Conservation (phyloP, 352 stramenopile species). For the Pythium monospermum region DNA sequence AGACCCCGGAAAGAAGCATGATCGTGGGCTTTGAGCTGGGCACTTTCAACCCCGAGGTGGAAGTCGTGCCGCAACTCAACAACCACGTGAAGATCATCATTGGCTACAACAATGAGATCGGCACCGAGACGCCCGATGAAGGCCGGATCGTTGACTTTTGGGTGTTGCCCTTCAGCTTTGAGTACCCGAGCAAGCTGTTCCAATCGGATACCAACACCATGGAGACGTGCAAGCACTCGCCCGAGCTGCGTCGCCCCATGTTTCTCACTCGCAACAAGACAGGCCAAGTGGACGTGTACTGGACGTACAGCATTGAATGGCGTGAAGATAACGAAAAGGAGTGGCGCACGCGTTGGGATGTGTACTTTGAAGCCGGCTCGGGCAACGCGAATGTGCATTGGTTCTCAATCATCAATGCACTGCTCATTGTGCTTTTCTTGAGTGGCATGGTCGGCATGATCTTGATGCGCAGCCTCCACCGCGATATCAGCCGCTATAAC, state of each 20-base stretch:
- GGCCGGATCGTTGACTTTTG: constrained; percentile 98
- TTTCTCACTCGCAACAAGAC: constrained; percentile 83
- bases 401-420: constrained; percentile 99
- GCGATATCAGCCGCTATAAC: constrained; percentile 99
- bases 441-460: constrained; percentile 99
- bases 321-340: constrained; percentile 89
- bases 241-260: constrained; percentile 57
- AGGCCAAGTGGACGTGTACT: constrained; percentile 83
- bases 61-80: constrained; percentile 91
- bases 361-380: constrained; percentile 94
- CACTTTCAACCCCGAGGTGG: constrained; percentile 87
- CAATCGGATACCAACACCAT: constrained; percentile 65
- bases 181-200: constrained; percentile 85
- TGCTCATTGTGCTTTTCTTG: constrained; percentile 99
- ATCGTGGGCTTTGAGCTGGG: constrained; percentile 86
- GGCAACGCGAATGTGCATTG: constrained; percentile 97
- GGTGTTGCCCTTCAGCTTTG: constrained; percentile 96
- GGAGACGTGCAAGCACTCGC: constrained; percentile 66
- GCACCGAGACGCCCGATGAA: constrained; percentile 56
- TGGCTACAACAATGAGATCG: constrained; percentile 92
- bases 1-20: constrained; percentile 58
- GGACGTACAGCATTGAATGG: constrained; percentile 99
- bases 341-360: constrained; percentile 99
- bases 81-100: constrained; percentile 99
- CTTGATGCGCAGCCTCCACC: constrained; percentile 96